Evolutionary conservation across 1,284 basidiomycete genomes (phyloP).

Genomic region (Rhizoctonia solani): DNA sequence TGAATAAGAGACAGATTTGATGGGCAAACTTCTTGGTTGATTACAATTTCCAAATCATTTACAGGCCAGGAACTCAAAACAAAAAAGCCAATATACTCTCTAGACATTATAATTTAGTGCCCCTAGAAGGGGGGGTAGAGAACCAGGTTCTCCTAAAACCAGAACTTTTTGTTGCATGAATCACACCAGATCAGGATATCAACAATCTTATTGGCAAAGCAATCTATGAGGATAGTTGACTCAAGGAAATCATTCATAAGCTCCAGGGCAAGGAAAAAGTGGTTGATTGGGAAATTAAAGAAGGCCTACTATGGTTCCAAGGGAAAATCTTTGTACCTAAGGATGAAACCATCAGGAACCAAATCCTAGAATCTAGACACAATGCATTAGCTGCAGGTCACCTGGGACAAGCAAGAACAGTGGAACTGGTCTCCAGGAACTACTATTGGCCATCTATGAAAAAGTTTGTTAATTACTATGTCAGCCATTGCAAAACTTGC

Average conservation of each 20-base stretch:
- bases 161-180: not conserved
- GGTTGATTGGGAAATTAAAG: no score
- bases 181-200: not conserved
- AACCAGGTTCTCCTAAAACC: no score
- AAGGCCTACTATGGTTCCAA: not conserved
- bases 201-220: not conserved
- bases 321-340: not conserved
- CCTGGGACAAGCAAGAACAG: constrained; percentile 39
- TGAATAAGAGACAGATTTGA: constrained; percentile 24
- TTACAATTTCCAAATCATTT: constrained; percentile 18
- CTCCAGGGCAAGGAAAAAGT: no score
- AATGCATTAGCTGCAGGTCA: constrained; percentile 42
- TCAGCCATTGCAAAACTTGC: constrained; percentile 25
- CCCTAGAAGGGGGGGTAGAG: constrained; percentile 3
- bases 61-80: constrained; percentile 15
- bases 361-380: not conserved
- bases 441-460: constrained; percentile 43
- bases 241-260: not conserved
- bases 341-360: not conserved
- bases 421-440: constrained; percentile 38
- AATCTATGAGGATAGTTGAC: not conserved
- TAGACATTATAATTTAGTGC: constrained; percentile 34
- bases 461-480: constrained; percentile 40
- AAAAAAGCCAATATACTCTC: constrained; percentile 2
- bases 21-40: constrained; percentile 18